Conservation (phyloP, 306 rosid species). For the Medicago arabica region DNA sequence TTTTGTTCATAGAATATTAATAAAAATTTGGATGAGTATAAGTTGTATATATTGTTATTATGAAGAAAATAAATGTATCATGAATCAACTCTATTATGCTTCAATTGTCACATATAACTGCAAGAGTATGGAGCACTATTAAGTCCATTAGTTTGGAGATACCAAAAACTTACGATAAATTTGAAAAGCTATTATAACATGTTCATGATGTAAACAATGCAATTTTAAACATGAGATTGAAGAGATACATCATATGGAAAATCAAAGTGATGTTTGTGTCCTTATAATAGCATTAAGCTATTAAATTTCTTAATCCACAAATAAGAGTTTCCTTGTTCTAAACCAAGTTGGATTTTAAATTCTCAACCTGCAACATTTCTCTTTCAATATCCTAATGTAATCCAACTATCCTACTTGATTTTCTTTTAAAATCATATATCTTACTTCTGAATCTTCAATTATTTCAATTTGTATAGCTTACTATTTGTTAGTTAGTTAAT, state of each 20-base stretch:
- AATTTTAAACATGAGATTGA: background rate
- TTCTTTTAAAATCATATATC: background rate
- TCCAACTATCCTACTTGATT: background rate
- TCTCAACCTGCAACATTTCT: too few species aligned
- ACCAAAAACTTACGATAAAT: background rate
- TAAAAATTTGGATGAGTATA: too few species aligned
- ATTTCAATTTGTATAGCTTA: background rate
- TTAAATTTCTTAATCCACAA: too few species aligned
- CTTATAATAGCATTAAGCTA: background rate
- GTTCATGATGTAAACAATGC: background rate
- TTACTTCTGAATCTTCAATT: background rate
- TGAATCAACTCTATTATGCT: too few species aligned
- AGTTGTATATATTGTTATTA: too few species aligned
- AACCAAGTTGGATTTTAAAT: too few species aligned
- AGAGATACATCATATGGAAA: background rate
- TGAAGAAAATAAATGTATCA: too few species aligned
- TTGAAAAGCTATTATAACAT: background rate
- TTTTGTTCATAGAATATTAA: too few species aligned
- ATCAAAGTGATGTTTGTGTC: background rate
- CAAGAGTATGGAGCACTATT: background rate
- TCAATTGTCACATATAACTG: too few species aligned
- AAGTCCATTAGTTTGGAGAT: background rate
- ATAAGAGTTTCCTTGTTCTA: too few species aligned
- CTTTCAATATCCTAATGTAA: background rate
- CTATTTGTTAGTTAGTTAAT: background rate